Conservation (phyloP, 78 protist species). For the Anaeramoeba flamelloides region DNA sequence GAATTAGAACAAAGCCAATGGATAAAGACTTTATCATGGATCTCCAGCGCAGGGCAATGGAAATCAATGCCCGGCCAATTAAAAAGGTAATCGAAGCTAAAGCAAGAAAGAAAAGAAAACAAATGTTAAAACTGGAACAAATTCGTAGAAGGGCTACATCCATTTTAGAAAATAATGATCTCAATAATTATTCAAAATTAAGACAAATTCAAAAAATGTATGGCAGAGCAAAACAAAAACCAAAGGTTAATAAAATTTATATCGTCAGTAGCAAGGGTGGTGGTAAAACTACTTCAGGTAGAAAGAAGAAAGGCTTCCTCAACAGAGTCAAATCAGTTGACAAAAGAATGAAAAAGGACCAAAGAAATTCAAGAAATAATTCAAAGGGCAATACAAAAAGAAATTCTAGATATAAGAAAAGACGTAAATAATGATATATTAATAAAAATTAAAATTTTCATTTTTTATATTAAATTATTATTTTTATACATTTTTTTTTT, state of each 20-base stretch:
- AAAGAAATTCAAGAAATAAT: no score
- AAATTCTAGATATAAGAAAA: no score
- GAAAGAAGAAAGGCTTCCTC: neutral
- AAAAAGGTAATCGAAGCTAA: conserved; percentile 72
- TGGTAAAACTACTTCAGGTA: neutral
- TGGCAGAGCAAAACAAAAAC: neutral
- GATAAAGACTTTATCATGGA: conserved; percentile 35
- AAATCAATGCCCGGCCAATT: conserved; percentile 42
- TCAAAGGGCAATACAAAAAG: no score
- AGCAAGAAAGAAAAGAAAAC: conserved; percentile 30
- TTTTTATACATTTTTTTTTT: no score
- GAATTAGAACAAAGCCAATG: conserved; percentile 32
- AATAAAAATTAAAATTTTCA: no score
- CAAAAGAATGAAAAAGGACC: neutral
- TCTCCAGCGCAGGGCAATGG: neutral
- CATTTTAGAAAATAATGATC: neutral
- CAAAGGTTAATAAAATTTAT: neutral
- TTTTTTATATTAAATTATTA: no score
- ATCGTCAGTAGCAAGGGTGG: neutral
- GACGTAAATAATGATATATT: no score
- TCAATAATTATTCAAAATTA: neutral
- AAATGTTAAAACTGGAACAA: neutral
- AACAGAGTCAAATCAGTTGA: neutral
- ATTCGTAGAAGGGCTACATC: neutral
- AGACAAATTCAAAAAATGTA: neutral